A percentile compares a stretch with the other conserved stretches of the same genome.
These are phyloP conservation scores for Sporopachydermia lactativora DNA, from an alignment of 805 yeast species.

Conservation along the genomic window DNA sequence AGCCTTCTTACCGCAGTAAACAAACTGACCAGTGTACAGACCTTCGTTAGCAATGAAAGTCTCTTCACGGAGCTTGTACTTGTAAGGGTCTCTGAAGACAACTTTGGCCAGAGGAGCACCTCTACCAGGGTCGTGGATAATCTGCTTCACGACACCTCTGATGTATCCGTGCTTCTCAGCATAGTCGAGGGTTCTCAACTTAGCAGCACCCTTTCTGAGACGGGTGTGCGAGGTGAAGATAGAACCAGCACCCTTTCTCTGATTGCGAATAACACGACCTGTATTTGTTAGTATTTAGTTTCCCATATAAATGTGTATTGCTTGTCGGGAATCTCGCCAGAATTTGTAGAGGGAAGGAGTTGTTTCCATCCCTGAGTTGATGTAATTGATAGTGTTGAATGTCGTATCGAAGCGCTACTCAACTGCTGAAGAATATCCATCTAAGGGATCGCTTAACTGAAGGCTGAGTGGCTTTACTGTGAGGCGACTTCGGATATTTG, in stretches of 20 bases:
- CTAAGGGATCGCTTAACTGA: too few species aligned
- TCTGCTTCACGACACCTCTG: conserved; percentile 98
- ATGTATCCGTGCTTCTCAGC: conserved; percentile 99
- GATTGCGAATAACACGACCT: conserved; percentile 99
- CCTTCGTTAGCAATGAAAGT: conserved; percentile 99
- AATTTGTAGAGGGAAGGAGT: neutral
- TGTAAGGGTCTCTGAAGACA: conserved; percentile 99
- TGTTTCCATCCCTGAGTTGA: too few species aligned
- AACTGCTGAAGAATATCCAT: too few species aligned
- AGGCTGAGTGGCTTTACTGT: too few species aligned
- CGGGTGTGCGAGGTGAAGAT: conserved; percentile 99
- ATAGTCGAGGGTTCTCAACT: conserved; percentile 96
- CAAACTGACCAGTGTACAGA: conserved; percentile 98
- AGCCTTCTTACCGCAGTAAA: conserved; percentile 98
- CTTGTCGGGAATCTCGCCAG: neutral
- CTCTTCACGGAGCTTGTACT: conserved; percentile 94
- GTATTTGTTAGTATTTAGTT: conserved; percentile 6
- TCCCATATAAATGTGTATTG: neutral
- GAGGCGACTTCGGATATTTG: too few species aligned
- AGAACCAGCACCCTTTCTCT: conserved; percentile 99
- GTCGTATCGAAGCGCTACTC: too few species aligned
- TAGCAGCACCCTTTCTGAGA: conserved; percentile 99
- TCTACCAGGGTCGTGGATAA: conserved; percentile 99
- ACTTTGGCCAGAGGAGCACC: conserved; percentile 99
- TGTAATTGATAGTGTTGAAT: too few species aligned